A percentile compares a stretch with the other conserved stretches of the same genome.
phyloP scores from a whole-genome alignment of 2,329 filamentous ascomycete species.

The Claviceps lovelessii region DNA sequence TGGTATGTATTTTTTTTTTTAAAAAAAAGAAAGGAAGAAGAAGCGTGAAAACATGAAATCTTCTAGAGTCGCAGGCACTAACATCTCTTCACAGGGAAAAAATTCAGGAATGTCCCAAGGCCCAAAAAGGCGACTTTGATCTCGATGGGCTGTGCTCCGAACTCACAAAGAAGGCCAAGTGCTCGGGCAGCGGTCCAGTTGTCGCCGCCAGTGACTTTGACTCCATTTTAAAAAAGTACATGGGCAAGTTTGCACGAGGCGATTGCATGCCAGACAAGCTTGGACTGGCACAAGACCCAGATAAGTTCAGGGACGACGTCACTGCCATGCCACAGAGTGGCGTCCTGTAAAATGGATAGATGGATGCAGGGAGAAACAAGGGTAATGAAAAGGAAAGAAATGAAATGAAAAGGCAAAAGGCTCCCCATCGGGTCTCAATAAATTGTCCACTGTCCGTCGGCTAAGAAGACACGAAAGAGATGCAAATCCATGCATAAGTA shows the following conservation, averaged over 20 bases:
- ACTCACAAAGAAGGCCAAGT: constrained; percentile 88
- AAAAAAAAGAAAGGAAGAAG: no score
- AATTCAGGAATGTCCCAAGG: constrained; percentile 71
- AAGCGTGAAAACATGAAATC: background rate
- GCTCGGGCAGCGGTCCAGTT: constrained; percentile 78
- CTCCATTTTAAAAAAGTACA: constrained; percentile 53
- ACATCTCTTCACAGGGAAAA: constrained; percentile 57
- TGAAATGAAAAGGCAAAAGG: no score
- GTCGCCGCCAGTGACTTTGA: constrained; percentile 85
- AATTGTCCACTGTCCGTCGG: no score
- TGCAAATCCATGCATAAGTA: no score
- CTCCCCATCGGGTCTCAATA: no score
- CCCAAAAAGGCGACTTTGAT: constrained; percentile 82
- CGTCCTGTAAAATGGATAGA: background rate
- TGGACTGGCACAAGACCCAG: constrained; percentile 37
- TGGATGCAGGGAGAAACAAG: background rate
- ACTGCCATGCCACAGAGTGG: constrained; percentile 5
- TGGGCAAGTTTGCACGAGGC: constrained; percentile 29
- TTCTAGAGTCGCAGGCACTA: constrained; percentile 17
- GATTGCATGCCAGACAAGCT: constrained; percentile 32
- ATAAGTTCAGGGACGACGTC: constrained; percentile 7
- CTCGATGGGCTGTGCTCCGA: constrained; percentile 87
- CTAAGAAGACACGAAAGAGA: no score
- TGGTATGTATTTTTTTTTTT: constrained; percentile 49
- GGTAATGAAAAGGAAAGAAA: background rate